Evolutionary conservation across 805 yeast species (phyloP), one percentile per base, ranked within the genome.

Genomic region (Grigorovia jiainica): DNA sequence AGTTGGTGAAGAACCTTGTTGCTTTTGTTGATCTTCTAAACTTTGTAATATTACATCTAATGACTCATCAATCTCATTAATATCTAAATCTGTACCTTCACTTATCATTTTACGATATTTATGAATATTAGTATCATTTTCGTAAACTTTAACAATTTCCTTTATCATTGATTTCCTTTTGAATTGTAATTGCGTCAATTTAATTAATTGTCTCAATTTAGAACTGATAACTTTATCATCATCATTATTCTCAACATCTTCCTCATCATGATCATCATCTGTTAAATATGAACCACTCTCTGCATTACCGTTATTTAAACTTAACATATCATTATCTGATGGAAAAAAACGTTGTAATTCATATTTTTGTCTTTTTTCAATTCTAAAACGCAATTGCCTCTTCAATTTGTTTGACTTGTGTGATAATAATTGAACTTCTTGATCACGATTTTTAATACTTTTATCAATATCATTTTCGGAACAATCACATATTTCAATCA

Each of bases 81-180:
- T 71, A 9, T 75, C 75, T 43, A 83, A 72, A 34, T 78, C 85
- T 38, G 87, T 79, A 47, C 86, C 75, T 40, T 75, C 71, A 42
- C 86, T 73, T 38, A 82, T 79, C 56, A 82, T 68, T 50, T 78
- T 72, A 47, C 86, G 66, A 63, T 81, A 83, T 51, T 79, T 78
- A 52, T 75, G 76, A 63, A 82, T 78, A 50, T 73, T 76, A 19
- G 68, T 64, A 42, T 73, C 76, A 32, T 62, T 66, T n/a, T 51
- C 57, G 25, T 60, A 47, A 6, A 54, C 40, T 3, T 53, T 48
- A 7, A 72, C 43, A 3, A 75, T 58, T 29, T 65, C 54, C 11
- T 52, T 39, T 17, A 73, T 50, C 35, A 68, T 52, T 11, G 56
- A 46, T 40, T 60, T 60, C 40, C 77, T 59, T 40, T 61, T 49